These are phyloP conservation scores for Kluyveromyces sp. DNA, from an alignment of 1,139 yeast species.

Conservation along the genomic window DNA sequence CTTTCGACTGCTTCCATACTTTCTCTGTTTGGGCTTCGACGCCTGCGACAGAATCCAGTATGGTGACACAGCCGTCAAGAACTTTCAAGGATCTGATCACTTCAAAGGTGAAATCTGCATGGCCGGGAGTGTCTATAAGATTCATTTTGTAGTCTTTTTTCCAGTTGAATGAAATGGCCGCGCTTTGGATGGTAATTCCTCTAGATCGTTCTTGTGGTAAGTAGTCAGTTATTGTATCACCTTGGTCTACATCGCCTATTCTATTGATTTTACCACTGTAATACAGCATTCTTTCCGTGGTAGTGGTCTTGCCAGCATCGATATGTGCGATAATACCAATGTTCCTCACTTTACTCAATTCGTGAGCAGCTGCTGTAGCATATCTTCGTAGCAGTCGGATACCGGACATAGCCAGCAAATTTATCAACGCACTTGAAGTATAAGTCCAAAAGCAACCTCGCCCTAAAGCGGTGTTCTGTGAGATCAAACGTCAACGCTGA, in stretches of 20 bases:
- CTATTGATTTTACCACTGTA: conserved; percentile 75
- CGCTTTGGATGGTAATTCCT: conserved; percentile 95
- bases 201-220: conserved; percentile 84
- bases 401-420: neutral
- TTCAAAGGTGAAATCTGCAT: conserved; percentile 94
- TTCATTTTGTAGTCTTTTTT: conserved; percentile 59
- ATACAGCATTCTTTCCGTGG: conserved; percentile 88
- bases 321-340: conserved; percentile 89
- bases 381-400: conserved; percentile 10
- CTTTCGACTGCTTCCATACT: conserved; percentile 85
- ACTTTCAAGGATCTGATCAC: conserved; percentile 85
- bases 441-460: too few relatives aligned
- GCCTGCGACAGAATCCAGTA: conserved; percentile 93
- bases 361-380: conserved; percentile 16
- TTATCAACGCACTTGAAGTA: too few relatives aligned
- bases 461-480: too few relatives aligned
- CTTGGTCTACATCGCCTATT: conserved; percentile 93
- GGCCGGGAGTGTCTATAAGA: conserved; percentile 96
- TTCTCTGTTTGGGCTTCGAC: conserved; percentile 98
- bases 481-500: too few relatives aligned
- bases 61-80: conserved; percentile 87
- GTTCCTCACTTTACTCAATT: conserved; percentile 28
- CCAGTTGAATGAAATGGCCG: conserved; percentile 93
- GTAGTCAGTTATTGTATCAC: conserved; percentile 93
- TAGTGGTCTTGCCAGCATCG: conserved; percentile 94